These are phyloP conservation scores for Hydnum rufescens DNA, from an alignment of 768 basidiomycete genomes.

Conservation along the genomic window DNA sequence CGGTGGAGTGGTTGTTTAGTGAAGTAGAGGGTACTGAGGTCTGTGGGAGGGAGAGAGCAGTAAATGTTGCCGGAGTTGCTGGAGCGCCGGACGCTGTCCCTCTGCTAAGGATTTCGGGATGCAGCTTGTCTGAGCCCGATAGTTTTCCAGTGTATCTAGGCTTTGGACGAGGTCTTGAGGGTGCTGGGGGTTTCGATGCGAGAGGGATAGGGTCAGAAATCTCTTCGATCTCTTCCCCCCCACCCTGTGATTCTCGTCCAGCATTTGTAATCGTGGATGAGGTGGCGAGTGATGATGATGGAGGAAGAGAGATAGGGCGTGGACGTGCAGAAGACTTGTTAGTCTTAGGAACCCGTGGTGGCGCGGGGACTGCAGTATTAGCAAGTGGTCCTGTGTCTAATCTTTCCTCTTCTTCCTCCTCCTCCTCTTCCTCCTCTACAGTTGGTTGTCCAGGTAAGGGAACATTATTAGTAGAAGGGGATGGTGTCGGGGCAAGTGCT, in stretches of 20 bases:
- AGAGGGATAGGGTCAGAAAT: background rate
- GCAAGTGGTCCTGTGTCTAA: slow-evolving; percentile 16
- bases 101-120: background rate
- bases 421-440: slow-evolving; percentile 15
- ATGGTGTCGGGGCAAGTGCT: too few relatives aligned
- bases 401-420: slow-evolving; percentile 18
- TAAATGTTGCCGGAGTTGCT: background rate
- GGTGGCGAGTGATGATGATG: too few relatives aligned
- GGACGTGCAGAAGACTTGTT: background rate
- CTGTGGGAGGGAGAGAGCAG: background rate
- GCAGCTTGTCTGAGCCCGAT: background rate
- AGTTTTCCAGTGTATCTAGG: background rate
- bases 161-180: background rate
- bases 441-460: background rate
- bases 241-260: too few relatives aligned
- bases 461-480: slow-evolving; percentile 3
- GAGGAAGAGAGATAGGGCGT: background rate
- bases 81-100: background rate
- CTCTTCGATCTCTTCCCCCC: background rate
- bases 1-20: background rate
- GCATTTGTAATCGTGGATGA: too few relatives aligned
- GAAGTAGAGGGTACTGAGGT: background rate
- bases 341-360: background rate
- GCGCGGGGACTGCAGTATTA: background rate
- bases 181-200: background rate